Base-by-base conservation (phyloP, 495 filamentous ascomycete genomes). In the Penicillium antarcticum region DNA sequence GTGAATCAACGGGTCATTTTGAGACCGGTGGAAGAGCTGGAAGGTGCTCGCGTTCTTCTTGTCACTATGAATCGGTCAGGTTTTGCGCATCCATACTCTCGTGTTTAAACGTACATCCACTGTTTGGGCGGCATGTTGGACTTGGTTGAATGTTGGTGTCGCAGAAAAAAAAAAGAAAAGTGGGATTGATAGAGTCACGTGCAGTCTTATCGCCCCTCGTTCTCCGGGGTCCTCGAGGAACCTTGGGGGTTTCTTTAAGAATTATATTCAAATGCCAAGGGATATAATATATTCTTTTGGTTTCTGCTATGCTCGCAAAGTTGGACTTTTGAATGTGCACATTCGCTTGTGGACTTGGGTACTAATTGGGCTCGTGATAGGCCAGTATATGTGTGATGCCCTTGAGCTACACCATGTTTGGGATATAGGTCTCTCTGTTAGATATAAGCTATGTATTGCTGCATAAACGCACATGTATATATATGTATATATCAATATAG, bases 1-100 rank as follows among this genome's bases (percentile, higher is more conserved):
- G 77, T 97, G 85, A 63, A 97, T 96, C 53, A 89, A 79, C 29
- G 95, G 95, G 69, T 99, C 95, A 81, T 95, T 87, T 79, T 97
- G 95, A 5, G 92, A 87, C 56, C 95, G 91, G 74, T 97, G 86
- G 58, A 97, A 92, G 63, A 99, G 86, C 54, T 85, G 84, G 77
- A 92, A 99, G 68, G 87, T 92, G 55, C 84, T 87, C 56, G 95
- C 91, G 33, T 79, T 89, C 70, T 95, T 95, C 79, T 97, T 97
- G 75, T 98, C 87, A 62, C 92, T 97, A 58, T 13, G 18, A 16
- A 23, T 6, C 6, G 4, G 41, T 71, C 46, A 58, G 55, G 13
- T 43, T 17, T 26, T 5, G 16, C 38, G n/a, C 47, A 16, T 3
- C 16, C 19, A 31, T 13, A 12, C n/a, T n/a, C 7, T n/a, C 16